Conservation (phyloP, 2,329 filamentous ascomycete species). For the Lizonia empirigonia region DNA sequence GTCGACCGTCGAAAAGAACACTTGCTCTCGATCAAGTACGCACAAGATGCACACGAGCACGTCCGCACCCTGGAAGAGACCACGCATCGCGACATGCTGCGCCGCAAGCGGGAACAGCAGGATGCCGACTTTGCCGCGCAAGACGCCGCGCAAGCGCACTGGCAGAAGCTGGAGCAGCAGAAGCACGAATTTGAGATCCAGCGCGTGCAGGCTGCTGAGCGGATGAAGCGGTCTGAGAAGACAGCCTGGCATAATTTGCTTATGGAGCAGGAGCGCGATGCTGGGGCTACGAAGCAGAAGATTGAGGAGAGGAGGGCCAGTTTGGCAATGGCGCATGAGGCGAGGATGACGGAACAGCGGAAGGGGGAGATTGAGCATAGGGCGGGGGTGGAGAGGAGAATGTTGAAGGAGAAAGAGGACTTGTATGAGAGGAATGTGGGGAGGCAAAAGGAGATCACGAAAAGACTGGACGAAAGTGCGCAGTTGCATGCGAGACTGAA, state of each 20-base stretch:
- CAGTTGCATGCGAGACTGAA: conserved; percentile 38
- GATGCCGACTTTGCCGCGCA: conserved; percentile 33
- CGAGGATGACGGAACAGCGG: conserved; percentile 29
- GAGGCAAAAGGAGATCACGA: conserved; percentile 38
- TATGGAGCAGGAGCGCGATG: conserved; percentile 39
- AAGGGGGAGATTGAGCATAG: conserved; percentile 38
- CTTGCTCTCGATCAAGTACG: conserved; percentile 34
- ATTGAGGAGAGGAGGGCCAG: conserved; percentile 33
- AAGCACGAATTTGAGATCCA: conserved; percentile 42
- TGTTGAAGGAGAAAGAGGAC: conserved; percentile 43
- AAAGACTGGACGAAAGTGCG: conserved; percentile 40
- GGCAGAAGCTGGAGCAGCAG: conserved; percentile 32
- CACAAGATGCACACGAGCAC: conserved; percentile 37
- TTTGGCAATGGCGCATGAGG: conserved; percentile 24
- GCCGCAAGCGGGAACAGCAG: conserved; percentile 36
- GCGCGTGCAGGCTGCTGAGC: conserved; percentile 39
- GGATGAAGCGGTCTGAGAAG: conserved; percentile 40
- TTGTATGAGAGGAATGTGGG: conserved; percentile 41
- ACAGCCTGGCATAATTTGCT: conserved; percentile 37
- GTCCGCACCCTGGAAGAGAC: conserved; percentile 37
- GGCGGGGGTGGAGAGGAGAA: conserved; percentile 30
- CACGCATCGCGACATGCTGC: conserved; percentile 34
- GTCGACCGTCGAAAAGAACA: conserved; percentile 42
- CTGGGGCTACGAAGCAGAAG: conserved; percentile 24
- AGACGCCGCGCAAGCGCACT: conserved; percentile 26